Conservation (phyloP, 2,329 filamentous ascomycete genomes). For the Stagonosporopsis cucurbitacearum region DNA sequence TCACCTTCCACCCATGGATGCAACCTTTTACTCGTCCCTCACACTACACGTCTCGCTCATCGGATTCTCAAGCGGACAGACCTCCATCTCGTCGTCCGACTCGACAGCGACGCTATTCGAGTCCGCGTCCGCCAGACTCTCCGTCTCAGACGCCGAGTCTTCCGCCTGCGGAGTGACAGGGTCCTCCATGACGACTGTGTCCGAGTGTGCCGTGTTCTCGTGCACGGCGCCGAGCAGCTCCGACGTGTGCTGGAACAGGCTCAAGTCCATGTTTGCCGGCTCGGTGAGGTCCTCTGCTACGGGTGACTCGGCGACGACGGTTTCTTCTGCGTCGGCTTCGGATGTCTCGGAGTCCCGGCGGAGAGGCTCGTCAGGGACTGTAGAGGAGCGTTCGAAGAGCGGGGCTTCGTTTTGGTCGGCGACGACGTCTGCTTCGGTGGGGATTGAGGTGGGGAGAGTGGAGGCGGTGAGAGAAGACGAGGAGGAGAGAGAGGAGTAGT, state of each 20-base stretch:
- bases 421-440: constrained; percentile 4
- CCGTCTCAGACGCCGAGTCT: constrained; percentile 6
- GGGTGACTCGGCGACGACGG: constrained; percentile 8
- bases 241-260: constrained; percentile 11
- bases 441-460: constrained; percentile 2
- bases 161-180: constrained; percentile 15
- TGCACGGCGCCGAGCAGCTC: constrained; percentile 11
- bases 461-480: constrained; percentile 2
- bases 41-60: neutral
- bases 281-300: constrained; percentile 17
- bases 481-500: constrained; percentile 1
- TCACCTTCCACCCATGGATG: neutral
- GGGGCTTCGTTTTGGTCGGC: constrained; percentile 10
- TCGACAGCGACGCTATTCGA: constrained; percentile 14
- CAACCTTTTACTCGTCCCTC: neutral
- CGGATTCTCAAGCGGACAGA: constrained; percentile 5
- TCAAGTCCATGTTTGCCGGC: constrained; percentile 12
- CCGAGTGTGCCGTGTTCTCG: constrained; percentile 2
- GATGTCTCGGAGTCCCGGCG: constrained; percentile 13
- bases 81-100: constrained; percentile 18
- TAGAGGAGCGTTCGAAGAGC: constrained; percentile 10
- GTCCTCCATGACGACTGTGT: constrained; percentile 14
- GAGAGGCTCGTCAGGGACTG: constrained; percentile 15
- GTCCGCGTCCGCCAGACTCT: constrained; percentile 7
- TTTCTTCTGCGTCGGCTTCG: constrained; percentile 14